Evolutionary conservation across 164 flowering plant species (phyloP), one percentile per base, ranked within the genome.

Genomic region (Berberis vulgaris): DNA sequence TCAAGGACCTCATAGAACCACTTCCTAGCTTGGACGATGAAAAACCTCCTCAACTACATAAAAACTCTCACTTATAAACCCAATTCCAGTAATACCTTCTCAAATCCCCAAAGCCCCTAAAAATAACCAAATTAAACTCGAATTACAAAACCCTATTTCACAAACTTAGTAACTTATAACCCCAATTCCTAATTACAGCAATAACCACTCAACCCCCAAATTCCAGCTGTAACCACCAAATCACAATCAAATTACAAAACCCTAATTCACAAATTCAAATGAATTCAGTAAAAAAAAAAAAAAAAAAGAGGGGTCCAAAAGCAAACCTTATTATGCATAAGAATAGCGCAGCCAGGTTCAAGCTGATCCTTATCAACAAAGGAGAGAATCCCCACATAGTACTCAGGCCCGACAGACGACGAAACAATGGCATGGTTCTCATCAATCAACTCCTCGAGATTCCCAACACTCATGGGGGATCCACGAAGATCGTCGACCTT

Each of bases 401-500:
- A 78, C 67, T 75, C 81, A 2, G 77, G 77, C 2, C 78, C 79
- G 6, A 75, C 74, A 5, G 77, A 72, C n/a, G 81, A 78, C 4
- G 74, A 70, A 5, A 78, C 79, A 26, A 78, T 78, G 3, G 77
- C 81, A 49, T 78, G 81, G 71, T 69, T 78, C 78, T 74, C 78
- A 56, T 74, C 80, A 53, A 77, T 77, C n/a, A 74, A 49, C 65
- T 77, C 80, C 47, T 77, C 76, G 1, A 77, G 69, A 59, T 62
- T 74, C 2, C 78, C 78, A 12, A 77, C 80, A 49, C 76, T 77
- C 80, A 74, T 72, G 1, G 80, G 80, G 2, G 74, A 60, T 3
- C 80, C 80, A 6, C 80, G 47, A 42, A 78, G 46, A 46, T 75
- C 75, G 43, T 78, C 79, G 8, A 76, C 77, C 67, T 79, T 79